phyloP scores from a whole-genome alignment of 2,329 filamentous ascomycete genomes.

The Cladosporium phlei region DNA sequence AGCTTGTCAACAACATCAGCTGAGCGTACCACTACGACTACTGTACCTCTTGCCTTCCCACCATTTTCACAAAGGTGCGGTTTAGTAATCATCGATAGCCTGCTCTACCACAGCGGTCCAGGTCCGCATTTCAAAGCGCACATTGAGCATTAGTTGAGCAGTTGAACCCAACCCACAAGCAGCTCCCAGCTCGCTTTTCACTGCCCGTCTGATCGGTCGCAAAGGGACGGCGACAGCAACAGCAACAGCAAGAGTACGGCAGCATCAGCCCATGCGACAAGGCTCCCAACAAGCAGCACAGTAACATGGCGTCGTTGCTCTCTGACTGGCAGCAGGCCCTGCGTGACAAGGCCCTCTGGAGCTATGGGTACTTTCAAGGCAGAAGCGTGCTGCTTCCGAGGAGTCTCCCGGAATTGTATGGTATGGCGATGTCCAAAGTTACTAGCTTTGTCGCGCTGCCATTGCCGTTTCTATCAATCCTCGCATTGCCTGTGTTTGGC shows the following conservation, averaged over 20 bases:
- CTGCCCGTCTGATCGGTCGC: too few relatives aligned
- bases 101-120: not conserved
- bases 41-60: not conserved
- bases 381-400: conserved; percentile 23
- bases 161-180: too few relatives aligned
- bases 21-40: not conserved
- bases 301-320: conserved; percentile 12
- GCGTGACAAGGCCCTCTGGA: conserved; percentile 25
- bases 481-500: conserved; percentile 68
- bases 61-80: not conserved
- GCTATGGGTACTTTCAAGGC: conserved; percentile 30
- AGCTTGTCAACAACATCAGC: not conserved
- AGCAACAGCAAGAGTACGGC: too few relatives aligned
- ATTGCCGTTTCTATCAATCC: conserved; percentile 51
- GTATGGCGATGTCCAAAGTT: conserved; percentile 23
- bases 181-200: too few relatives aligned
- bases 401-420: conserved; percentile 24
- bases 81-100: not conserved
- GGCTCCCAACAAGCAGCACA: too few relatives aligned
- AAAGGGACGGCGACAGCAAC: too few relatives aligned
- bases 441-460: conserved; percentile 29
- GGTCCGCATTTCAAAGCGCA: too few relatives aligned
- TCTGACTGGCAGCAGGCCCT: conserved; percentile 18
- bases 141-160: too few relatives aligned
- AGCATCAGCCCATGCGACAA: conserved; percentile 6